Conservation (phyloP, 257 asterid genomes). For the Gardenia jasminoides region DNA sequence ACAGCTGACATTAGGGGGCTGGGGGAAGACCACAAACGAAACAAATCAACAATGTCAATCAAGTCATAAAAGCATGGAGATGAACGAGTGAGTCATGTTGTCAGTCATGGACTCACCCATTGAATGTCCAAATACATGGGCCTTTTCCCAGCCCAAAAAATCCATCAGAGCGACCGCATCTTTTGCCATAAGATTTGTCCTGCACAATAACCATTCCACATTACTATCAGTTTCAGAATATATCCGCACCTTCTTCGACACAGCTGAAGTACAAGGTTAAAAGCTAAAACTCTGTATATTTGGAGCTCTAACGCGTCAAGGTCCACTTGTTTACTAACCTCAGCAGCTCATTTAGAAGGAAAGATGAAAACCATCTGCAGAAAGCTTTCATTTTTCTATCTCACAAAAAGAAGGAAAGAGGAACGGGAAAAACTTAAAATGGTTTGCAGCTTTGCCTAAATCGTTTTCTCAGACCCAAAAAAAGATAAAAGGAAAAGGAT, state of each 20-base stretch:
- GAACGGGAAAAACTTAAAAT: neutral
- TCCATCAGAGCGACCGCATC: conserved; percentile 95
- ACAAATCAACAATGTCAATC: conserved; percentile 8
- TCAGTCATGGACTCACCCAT: conserved; percentile 71
- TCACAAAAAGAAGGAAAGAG: neutral
- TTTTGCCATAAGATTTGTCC: conserved; percentile 84
- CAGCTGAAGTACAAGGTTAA: neutral
- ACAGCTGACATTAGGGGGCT: neutral
- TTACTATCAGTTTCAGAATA: neutral
- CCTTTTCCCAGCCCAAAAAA: conserved; percentile 91
- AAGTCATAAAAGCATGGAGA: neutral
- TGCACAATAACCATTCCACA: conserved; percentile 24
- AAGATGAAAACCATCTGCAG: neutral
- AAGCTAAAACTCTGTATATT: neutral
- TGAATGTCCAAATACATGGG: conserved; percentile 94
- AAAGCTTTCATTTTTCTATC: neutral
- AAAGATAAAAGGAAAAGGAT: neutral
- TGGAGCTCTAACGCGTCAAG: neutral
- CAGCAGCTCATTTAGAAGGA: neutral
- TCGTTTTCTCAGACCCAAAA: neutral
- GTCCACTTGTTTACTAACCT: neutral
- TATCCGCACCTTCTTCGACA: neutral
- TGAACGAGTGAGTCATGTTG: conserved; percentile 25
- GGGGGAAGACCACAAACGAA: neutral
- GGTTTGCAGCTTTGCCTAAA: neutral